phyloP scores from a whole-genome alignment of 2,329 filamentous ascomycete species.

The Colletotrichum paranaense region DNA sequence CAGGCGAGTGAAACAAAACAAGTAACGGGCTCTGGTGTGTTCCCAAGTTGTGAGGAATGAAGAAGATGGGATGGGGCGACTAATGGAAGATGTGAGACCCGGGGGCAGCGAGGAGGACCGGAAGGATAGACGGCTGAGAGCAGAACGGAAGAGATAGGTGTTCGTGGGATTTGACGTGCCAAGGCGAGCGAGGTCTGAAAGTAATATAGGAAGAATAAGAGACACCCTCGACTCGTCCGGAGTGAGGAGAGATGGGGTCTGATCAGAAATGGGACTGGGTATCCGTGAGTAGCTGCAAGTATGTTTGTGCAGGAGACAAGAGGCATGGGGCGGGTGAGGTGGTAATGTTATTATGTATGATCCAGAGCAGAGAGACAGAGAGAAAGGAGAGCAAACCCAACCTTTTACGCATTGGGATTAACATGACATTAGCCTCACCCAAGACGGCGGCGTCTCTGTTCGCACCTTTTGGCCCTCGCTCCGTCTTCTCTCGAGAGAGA shows the following conservation, averaged over 20 bases:
- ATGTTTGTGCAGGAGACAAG: not conserved
- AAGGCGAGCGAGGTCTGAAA: conserved; percentile 23
- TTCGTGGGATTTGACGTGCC: conserved; percentile 26
- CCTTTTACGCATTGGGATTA: not conserved
- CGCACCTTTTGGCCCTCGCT: not conserved
- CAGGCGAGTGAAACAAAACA: conserved; percentile 35
- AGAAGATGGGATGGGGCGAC: conserved; percentile 19
- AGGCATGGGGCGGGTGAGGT: not conserved
- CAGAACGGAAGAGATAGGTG: not conserved
- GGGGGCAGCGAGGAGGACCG: not conserved
- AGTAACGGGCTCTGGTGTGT: conserved; percentile 27
- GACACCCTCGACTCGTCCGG: conserved; percentile 1
- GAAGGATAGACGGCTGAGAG: not conserved
- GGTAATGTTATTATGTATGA: conserved; percentile 12
- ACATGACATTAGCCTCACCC: not conserved
- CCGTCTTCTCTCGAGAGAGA: not conserved
- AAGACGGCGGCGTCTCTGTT: not conserved
- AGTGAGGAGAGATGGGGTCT: not conserved
- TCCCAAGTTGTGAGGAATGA: conserved; percentile 17
- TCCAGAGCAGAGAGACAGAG: not conserved
- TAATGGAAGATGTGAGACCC: not conserved
- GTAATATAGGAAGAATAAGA: conserved; percentile 9
- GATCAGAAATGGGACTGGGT: not conserved
- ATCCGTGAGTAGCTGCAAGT: not conserved
- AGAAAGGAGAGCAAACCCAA: not conserved